These are phyloP conservation scores for Trichoderma orchidacearum DNA, from an alignment of 495 filamentous ascomycete genomes.

Conservation along the genomic window DNA sequence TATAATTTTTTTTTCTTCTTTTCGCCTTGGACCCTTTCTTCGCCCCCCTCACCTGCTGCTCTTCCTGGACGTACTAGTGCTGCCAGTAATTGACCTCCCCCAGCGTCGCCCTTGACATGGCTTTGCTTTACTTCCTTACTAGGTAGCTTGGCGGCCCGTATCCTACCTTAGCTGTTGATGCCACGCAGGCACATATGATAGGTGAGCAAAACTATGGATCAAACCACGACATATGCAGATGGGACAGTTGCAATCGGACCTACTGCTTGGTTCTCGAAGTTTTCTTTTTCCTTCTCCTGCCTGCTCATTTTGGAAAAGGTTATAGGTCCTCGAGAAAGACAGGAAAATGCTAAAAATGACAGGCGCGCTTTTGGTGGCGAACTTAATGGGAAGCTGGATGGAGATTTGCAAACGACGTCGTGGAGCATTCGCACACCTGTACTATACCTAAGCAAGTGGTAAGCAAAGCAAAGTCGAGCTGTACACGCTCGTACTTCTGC, in stretches of 20 bases:
- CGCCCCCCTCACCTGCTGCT: background rate
- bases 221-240: no score
- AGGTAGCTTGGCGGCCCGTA: background rate
- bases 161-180: background rate
- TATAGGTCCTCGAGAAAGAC: background rate
- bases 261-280: background rate
- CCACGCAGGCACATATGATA: background rate
- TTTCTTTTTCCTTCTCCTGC: background rate
- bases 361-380: background rate
- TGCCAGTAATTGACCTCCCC: background rate
- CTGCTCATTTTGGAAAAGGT: background rate
- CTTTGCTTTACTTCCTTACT: background rate
- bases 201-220: no score
- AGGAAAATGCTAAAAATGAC: background rate
- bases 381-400: background rate
- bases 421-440: background rate
- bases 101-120: background rate
- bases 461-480: background rate
- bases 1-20: background rate
- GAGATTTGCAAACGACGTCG: background rate
- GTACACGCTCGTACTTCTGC: background rate
- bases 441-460: background rate
- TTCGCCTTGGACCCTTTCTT: background rate
- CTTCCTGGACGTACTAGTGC: background rate
- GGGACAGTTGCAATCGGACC: background rate